Evolutionary conservation across 164 flowering plant genomes (phyloP), one percentile per base, ranked within the genome.

Genomic region (Echeveria elegans): DNA sequence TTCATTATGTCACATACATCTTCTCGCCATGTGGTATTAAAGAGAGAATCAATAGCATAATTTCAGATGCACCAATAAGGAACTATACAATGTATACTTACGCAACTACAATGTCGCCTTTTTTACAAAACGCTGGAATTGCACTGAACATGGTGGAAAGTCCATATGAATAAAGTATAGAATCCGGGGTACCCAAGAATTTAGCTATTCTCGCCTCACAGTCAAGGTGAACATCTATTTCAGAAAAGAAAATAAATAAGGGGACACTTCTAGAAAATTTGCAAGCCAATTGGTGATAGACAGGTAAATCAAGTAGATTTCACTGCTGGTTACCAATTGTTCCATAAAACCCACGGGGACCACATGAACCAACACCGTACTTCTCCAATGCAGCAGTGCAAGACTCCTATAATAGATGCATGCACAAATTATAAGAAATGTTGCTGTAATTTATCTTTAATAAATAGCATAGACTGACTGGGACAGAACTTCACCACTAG

Each of bases 301-400:
- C 32, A 38, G 8, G 19, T 23, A 66, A 9, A 15, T 43, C 19
- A 50, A 24, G 32, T 31, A 34, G 37, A 66, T 34, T 38, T 47
- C 26, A 66, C 47, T 53, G n/a, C 43, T 37, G 64, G 82, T 68
- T 74, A 89, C 97, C 97, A 63, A 95, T 92, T 70, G 97, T 95
- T 74, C 99, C 99, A 85, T 95, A 95, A 68, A 95, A 95, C 29
- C 97, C 88, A 77, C 99, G 96, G 66, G 99, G 97, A 73, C 99
- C 99, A 82, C 96, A 91, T 70, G 99, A 94, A 70, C 97, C 97
- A 78, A 91, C 97, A 74, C 99, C 99, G 78, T 89, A 94, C 76
- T 89, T 95, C 77, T 92, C 92, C 76, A 95, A 72, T 21, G 99
- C 76, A 67, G 86, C 70, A 1, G 89, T 89, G 76, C 97, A 89